phyloP scores from a whole-genome alignment of 75 land plant genomes.

The Chamaecyparis obtusa region DNA sequence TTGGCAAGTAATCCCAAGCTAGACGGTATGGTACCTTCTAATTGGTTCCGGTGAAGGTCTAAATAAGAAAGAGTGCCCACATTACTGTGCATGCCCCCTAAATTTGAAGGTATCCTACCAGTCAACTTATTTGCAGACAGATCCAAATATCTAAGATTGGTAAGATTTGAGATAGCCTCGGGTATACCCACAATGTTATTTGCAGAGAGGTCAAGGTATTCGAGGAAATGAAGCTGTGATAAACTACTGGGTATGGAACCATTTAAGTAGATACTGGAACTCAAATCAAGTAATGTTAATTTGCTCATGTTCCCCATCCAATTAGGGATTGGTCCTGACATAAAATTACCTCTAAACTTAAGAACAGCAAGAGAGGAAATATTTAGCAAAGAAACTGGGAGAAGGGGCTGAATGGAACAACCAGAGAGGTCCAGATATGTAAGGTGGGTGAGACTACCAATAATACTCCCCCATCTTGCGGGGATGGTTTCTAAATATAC shows the following conservation, averaged over 20 bases:
- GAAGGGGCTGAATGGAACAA: not conserved
- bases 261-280: not conserved
- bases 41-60: too few species aligned
- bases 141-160: too few species aligned
- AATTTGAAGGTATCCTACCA: not conserved
- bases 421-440: not conserved
- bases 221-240: not conserved
- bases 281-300: too few species aligned
- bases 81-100: too few species aligned
- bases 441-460: not conserved
- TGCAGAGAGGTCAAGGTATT: not conserved
- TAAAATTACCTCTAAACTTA: not conserved
- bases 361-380: not conserved
- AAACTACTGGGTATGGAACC: not conserved
- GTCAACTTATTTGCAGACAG: not conserved
- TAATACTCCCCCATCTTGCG: not conserved
- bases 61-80: not conserved
- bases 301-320: not conserved
- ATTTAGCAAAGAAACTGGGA: not conserved
- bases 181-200: not conserved
- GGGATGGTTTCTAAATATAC: not conserved
- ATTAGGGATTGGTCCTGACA: not conserved
- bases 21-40: not conserved
- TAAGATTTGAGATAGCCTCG: too few species aligned
- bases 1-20: not conserved